Percentiles rank a stretch among this genome's conserved stretches.
These are phyloP conservation scores for Puya raimondii DNA, from an alignment of 176 grass and related monocot species.

Conservation along the genomic window DNA sequence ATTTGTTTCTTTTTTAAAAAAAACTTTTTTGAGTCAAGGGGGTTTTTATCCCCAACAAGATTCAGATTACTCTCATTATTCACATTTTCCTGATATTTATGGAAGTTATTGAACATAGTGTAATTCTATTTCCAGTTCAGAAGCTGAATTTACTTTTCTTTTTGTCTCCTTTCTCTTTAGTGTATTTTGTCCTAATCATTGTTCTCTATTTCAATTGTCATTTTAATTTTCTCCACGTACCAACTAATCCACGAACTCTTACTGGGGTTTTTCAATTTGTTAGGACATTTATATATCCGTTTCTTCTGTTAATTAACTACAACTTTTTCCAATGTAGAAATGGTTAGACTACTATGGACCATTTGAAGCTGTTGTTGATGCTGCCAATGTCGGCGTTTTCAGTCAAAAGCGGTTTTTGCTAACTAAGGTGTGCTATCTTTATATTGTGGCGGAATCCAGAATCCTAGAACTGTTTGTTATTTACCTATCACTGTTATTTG, in stretches of 20 bases:
- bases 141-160: background rate
- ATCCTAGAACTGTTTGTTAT: background rate
- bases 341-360: constrained; percentile 54
- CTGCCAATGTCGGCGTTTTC: constrained; percentile 56
- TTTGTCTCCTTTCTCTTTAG: background rate
- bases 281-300: background rate
- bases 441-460: constrained; percentile 1
- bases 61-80: no score
- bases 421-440: constrained; percentile 36
- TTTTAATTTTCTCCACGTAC: background rate
- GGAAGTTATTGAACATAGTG: background rate
- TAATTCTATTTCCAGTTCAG: background rate
- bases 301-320: background rate
- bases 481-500: background rate
- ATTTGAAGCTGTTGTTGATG: constrained; percentile 59
- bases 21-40: no score
- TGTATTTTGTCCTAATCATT: background rate
- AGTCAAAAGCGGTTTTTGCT: constrained; percentile 44
- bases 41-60: no score
- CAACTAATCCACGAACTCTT: background rate
- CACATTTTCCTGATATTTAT: background rate
- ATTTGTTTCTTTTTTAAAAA: no score
- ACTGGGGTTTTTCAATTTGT: background rate
- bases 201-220: background rate
- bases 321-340: constrained; percentile 26